Evolutionary conservation across 192 early-diverging fungal species (phyloP), one percentile per base, ranked within the genome.

Genomic region (Powellomyces hirtus): DNA sequence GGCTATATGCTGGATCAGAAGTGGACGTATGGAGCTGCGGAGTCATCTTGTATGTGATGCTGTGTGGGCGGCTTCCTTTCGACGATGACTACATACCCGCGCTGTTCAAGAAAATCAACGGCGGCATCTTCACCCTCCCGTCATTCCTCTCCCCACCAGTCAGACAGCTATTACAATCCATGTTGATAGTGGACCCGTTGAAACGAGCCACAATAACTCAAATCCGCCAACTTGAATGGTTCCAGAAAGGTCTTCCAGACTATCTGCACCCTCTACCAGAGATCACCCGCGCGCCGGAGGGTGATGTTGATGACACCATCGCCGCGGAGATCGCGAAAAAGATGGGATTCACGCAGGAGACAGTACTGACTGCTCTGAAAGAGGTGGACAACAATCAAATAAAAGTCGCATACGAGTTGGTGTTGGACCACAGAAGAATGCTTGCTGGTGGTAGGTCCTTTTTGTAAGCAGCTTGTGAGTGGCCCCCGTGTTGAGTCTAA

Each of bases 21-120:
- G 94, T 97, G n/a, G 97, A 98, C 81, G 94, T 96, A 1, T 98
- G 97, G 97, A 94, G 92, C 75, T 94, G 91, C 71, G 97, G 97
- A 26, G 91, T 97, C 4, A 95, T 98, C 64, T 80, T 98, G 26
- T 98, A 96, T 65, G 95, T 98, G 36, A 94, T 98, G 93, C 83
- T 97, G 16, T 94, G 92, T 65, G 96, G 96, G 5, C 86, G 91
- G 31, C 82, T 98, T 18, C 97, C 97, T 0, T 99, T 98, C 71
- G 97, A 99, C 70, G 97, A 98, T 72, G 94, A 99, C 69, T 91
- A 97, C 67, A 97, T 99, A 18, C 82, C 83, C 2, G 80, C 74
- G 33, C 73, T 85, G 1, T 85, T 83, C 76, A 94, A 94, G 74
- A 98, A 98, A 72, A 98, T 98, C 75, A 96, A 93, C 61, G 89